Percentiles rank a stretch among this genome's conserved stretches.
Conservation (phyloP, 2,329 filamentous ascomycete species). For the Monosporascus sp. region DNA sequence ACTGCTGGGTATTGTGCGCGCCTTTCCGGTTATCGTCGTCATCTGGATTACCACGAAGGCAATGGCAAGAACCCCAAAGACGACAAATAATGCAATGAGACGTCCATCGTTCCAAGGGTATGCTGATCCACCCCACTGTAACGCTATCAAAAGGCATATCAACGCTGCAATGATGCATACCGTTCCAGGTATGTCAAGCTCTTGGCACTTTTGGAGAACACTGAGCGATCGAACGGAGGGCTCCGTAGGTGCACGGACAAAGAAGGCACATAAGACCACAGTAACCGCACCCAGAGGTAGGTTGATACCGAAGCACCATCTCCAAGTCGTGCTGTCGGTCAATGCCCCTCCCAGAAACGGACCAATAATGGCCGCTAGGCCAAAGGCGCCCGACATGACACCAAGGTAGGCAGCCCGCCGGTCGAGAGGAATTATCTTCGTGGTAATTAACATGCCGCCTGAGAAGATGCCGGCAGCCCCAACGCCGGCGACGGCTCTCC, state of each 20-base stretch:
- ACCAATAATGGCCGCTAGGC: conserved; percentile 9
- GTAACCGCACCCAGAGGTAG: conserved; percentile 1
- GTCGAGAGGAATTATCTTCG: conserved; percentile 4
- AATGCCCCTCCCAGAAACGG: conserved; percentile 8
- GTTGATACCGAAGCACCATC: conserved; percentile 4
- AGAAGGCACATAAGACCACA: neutral
- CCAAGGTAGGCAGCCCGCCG: conserved; percentile 8
- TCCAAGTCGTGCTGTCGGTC: conserved; percentile 5
- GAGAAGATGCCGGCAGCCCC: conserved; percentile 8
- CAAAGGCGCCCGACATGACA: conserved; percentile 7
- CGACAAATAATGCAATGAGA: conserved; percentile 1
- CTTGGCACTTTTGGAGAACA: neutral
- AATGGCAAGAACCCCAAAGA: neutral
- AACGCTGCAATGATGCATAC: conserved; percentile 4
- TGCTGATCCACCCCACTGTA: conserved; percentile 2
- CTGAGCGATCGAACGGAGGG: neutral
- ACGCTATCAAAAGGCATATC: conserved; percentile 1
- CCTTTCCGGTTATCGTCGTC: neutral
- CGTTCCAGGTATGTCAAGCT: conserved; percentile 5
- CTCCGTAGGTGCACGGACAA: neutral
- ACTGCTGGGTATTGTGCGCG: conserved; percentile 3
- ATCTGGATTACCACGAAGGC: neutral
- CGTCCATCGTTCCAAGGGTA: conserved; percentile 1
- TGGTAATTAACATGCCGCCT: conserved; percentile 5
- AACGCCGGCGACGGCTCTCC: conserved; percentile 19